These are phyloP conservation scores for Pseudotulostoma volvatum DNA, from an alignment of 495 filamentous ascomycete genomes.

Conservation along the genomic window DNA sequence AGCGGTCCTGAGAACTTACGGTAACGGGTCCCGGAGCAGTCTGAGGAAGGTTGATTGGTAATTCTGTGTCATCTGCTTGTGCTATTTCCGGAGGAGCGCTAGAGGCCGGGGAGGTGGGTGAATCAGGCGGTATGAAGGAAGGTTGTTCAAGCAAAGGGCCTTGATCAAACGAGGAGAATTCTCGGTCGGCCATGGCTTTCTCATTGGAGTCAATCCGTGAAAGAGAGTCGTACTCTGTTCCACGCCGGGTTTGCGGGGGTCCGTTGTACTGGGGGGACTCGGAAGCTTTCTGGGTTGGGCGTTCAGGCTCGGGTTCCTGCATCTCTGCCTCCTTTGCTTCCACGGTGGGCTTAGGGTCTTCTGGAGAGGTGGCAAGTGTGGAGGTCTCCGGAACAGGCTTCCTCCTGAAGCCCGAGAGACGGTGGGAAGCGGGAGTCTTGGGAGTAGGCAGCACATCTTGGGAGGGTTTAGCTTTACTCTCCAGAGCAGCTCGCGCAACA, in stretches of 20 bases:
- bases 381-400: constrained; percentile 18
- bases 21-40: neutral
- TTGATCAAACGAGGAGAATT: constrained; percentile 77
- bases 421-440: constrained; percentile 7
- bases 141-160: constrained; percentile 78
- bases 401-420: constrained; percentile 16
- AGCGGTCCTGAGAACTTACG: constrained; percentile 45
- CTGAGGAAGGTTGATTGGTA: constrained; percentile 12
- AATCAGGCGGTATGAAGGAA: constrained; percentile 60
- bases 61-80: neutral
- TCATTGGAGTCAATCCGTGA: constrained; percentile 52
- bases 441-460: constrained; percentile 16
- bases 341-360: constrained; percentile 1
- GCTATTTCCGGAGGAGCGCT: constrained; percentile 2
- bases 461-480: constrained; percentile 24
- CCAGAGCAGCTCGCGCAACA: constrained; percentile 34
- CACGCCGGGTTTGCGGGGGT: constrained; percentile 33
- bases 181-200: constrained; percentile 45
- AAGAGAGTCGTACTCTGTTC: constrained; percentile 33
- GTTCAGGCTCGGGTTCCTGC: constrained; percentile 12
- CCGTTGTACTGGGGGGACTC: constrained; percentile 13
- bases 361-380: constrained; percentile 4
- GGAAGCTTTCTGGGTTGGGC: constrained; percentile 4
- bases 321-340: constrained; percentile 7
- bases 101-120: constrained; percentile 20